Evolutionary conservation across 2,329 filamentous ascomycete species (phyloP), one percentile per base, ranked within the genome.

Genomic region (Colletotrichum liaoningense): DNA sequence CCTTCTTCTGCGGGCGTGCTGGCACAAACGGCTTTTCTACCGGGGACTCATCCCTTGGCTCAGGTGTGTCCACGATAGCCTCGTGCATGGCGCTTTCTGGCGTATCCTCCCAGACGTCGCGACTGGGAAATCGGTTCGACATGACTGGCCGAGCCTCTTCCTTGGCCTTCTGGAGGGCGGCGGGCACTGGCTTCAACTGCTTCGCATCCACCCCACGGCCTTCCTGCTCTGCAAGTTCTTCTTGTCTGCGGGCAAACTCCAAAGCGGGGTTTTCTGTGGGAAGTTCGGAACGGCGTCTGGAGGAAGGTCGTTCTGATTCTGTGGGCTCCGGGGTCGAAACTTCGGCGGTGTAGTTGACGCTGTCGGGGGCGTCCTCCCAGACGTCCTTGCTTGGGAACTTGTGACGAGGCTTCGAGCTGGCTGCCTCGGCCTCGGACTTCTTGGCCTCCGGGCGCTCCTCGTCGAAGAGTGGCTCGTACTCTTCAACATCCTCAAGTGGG

Each of bases 291-390:
- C 78, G 72, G 3, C 73, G 77, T 76, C 59, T 26, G 77, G 79
- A 35, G 81, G 84, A 72, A 74, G 82, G 75, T 80, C 84, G 76
- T 80, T 83, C 79, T 54, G 83, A 79, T 79, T 84, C 81, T 38
- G 55, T 56, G 6, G 71, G 71, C 78, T 95, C 93, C 1, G 95
- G 95, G 0, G 94, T 97, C 3, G 93, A 94, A 8, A 98, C 96
- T 73, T 94, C 95, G 3, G 95, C 92, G 42, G 90, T 92, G 79
- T 89, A 91, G 79, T 97, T 92, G 65, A 94, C 87, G 83, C 95
- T 98, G 79, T 92, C 93, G 4, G 97, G 97, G 0, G 95, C 93
- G 81, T 99, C 97, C 84, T 99, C 97, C 97, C 97, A 99, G 54
- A 98, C 91, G 81, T 99, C 97, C 81, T 95, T 93, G 82, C 95